phyloP scores from a whole-genome alignment of 2,329 filamentous ascomycete genomes.

The Leptographium radiaticola region DNA sequence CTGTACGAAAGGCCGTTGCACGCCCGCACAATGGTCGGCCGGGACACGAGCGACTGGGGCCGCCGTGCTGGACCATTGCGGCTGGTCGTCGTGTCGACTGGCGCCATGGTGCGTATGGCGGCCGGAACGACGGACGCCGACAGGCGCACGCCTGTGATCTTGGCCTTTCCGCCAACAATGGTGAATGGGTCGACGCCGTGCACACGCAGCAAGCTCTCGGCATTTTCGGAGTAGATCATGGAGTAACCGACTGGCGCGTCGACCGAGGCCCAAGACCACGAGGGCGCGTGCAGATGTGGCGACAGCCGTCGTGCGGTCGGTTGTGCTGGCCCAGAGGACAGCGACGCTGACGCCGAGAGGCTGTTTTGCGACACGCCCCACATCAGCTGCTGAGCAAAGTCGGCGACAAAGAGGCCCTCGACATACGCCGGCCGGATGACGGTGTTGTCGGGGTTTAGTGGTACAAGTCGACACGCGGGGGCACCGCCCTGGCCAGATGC shows the following conservation, averaged over 20 bases:
- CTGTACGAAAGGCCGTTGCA: not conserved
- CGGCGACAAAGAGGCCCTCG: conserved; percentile 2
- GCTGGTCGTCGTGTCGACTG: not conserved
- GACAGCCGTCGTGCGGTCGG: too few relatives aligned
- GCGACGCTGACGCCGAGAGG: too few relatives aligned
- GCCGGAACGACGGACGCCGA: too few relatives aligned
- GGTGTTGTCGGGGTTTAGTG: not conserved
- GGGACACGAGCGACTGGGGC: not conserved
- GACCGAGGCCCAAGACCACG: conserved; percentile 6
- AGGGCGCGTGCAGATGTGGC: not conserved
- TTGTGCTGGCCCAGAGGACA: too few relatives aligned
- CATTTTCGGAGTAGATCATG: not conserved
- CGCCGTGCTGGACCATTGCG: not conserved
- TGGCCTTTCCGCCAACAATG: not conserved
- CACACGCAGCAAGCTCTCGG: not conserved
- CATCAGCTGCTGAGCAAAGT: conserved; percentile 2
- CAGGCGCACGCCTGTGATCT: too few relatives aligned
- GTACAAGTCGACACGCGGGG: not conserved
- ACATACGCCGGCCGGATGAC: conserved; percentile 2
- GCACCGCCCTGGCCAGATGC: not conserved
- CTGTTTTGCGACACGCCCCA: not conserved
- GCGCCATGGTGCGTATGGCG: too few relatives aligned
- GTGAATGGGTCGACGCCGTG: not conserved
- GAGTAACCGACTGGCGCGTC: conserved; percentile 3
- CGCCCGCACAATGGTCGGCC: not conserved